phyloP scores from a whole-genome alignment of 305 asterid species.

The Euphrasia arctica region DNA sequence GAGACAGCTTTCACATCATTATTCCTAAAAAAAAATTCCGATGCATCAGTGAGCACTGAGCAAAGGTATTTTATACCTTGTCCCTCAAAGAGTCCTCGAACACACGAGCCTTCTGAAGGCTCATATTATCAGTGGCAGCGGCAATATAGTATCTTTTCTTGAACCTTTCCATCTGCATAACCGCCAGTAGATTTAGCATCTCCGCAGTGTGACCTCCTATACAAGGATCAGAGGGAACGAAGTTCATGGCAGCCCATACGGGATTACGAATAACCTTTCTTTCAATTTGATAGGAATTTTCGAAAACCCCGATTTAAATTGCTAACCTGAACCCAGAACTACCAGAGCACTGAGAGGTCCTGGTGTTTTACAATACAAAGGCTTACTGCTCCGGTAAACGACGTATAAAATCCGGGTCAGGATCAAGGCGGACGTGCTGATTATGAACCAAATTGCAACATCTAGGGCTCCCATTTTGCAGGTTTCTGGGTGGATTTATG shows the following conservation, averaged over 20 bases:
- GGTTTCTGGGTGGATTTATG: neutral
- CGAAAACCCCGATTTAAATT: conserved; percentile 1
- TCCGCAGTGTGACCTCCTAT: conserved; percentile 98
- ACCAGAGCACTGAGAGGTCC: conserved; percentile 56
- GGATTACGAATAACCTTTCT: neutral
- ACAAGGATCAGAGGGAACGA: conserved; percentile 21
- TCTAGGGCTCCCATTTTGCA: conserved; percentile 24
- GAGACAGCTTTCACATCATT: conserved; percentile 1
- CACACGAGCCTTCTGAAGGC: conserved; percentile 75
- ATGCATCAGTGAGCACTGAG: neutral
- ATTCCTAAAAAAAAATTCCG: neutral
- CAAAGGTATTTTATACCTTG: conserved; percentile 36
- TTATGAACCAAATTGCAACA: conserved; percentile 24
- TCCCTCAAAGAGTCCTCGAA: conserved; percentile 60
- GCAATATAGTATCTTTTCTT: conserved; percentile 76
- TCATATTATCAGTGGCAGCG: conserved; percentile 97
- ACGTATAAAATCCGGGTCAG: conserved; percentile 48
- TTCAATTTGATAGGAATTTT: neutral
- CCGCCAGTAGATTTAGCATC: conserved; percentile 72
- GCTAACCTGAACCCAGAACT: conserved; percentile 82
- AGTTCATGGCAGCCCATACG: conserved; percentile 11
- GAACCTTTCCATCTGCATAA: conserved; percentile 61
- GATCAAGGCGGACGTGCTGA: conserved; percentile 42
- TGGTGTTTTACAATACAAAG: conserved; percentile 27
- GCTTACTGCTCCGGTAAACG: conserved; percentile 43